Percentiles rank a stretch among this genome's conserved stretches.
These are phyloP conservation scores for Tetradesmus obliquus DNA, from an alignment of 139 green algal species.

Conservation along the genomic window DNA sequence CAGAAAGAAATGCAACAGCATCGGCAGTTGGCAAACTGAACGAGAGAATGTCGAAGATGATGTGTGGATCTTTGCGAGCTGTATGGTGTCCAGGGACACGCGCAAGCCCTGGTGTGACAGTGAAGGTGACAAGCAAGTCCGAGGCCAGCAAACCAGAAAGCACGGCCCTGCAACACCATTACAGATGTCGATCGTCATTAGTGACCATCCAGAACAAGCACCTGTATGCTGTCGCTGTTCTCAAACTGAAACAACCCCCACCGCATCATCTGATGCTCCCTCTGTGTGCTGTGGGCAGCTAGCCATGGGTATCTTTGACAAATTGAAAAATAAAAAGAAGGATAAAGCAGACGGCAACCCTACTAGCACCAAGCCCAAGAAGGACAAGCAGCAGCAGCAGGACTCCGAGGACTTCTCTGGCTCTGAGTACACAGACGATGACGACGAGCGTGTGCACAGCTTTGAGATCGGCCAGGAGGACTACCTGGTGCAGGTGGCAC, in stretches of 20 bases:
- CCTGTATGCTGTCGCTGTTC: not conserved
- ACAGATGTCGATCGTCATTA: not conserved
- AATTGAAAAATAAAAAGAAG: constrained; percentile 30
- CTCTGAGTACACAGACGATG: constrained; percentile 43
- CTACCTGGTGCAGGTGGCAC: constrained; percentile 46
- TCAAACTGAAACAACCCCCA: not conserved
- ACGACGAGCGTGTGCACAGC: constrained; percentile 45
- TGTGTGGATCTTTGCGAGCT: not conserved
- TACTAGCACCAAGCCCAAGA: not conserved
- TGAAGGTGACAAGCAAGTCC: not conserved
- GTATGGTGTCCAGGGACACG: not conserved
- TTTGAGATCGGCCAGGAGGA: constrained; percentile 51
- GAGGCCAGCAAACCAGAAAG: not conserved
- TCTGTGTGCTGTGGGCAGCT: not conserved
- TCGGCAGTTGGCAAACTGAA: not conserved
- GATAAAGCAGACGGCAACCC: not conserved
- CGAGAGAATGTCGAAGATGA: not conserved
- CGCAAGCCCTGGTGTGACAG: not conserved
- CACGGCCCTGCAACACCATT: not conserved
- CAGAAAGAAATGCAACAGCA: not conserved
- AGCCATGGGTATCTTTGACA: constrained; percentile 18
- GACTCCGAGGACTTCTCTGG: constrained; percentile 3
- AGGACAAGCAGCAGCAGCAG: constrained; percentile 12
- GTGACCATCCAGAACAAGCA: not conserved
- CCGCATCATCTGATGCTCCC: not conserved